These are phyloP conservation scores for Tolypocladium tundrense DNA, from an alignment of 2,329 filamentous ascomycete genomes.

Conservation along the genomic window DNA sequence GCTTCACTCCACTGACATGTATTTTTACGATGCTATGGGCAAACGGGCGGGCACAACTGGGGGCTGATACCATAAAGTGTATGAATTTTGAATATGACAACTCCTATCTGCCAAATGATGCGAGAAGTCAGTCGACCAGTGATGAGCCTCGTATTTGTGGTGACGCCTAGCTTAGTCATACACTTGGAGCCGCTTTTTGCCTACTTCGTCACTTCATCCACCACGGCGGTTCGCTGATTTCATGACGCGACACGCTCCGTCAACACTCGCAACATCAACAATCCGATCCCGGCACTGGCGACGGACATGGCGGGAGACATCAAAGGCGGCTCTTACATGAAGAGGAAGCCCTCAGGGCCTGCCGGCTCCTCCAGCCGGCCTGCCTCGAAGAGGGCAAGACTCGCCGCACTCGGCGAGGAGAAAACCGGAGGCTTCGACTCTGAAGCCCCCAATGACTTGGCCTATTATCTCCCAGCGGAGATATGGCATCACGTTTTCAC, in stretches of 20 bases:
- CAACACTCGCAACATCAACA: not conserved
- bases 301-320: not conserved
- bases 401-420: not conserved
- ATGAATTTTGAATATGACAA: not conserved
- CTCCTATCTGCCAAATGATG: not conserved
- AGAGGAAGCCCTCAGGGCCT: conserved; percentile 2
- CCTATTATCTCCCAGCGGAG: conserved; percentile 40
- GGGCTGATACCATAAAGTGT: not conserved
- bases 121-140: no score
- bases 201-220: no score
- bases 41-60: not conserved
- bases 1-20: not conserved
- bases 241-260: not conserved
- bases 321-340: not conserved
- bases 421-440: not conserved
- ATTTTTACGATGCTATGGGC: not conserved
- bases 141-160: not conserved
- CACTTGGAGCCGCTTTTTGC: not conserved
- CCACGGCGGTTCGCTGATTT: not conserved
- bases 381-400: conserved; percentile 4
- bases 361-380: not conserved
- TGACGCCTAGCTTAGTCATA: not conserved
- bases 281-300: not conserved
- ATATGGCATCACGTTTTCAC: conserved; percentile 63
- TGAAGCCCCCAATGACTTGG: conserved; percentile 3